These are phyloP conservation scores for Elsinoe ampelina DNA, from an alignment of 2,329 filamentous ascomycete species.

Conservation along the genomic window DNA sequence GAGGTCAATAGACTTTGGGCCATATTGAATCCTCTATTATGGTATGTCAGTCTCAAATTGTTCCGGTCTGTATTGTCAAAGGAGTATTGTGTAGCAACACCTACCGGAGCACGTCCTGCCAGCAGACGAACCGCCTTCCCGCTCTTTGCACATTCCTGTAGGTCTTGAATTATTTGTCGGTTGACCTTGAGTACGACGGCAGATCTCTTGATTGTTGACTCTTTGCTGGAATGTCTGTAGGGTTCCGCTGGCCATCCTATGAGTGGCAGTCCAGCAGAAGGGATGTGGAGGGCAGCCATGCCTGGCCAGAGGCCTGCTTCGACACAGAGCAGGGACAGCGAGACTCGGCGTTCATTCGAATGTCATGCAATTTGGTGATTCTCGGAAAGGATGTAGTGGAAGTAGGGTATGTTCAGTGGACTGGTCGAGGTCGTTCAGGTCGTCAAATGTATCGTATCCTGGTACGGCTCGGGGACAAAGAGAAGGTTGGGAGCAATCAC, in stretches of 20 bases:
- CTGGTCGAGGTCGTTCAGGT: neutral
- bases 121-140: constrained; percentile 25
- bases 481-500: constrained; percentile 3
- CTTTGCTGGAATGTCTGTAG: constrained; percentile 13
- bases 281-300: constrained; percentile 19
- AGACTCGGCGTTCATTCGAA: constrained; percentile 3
- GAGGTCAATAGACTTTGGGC: constrained; percentile 47
- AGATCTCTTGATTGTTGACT: constrained; percentile 14
- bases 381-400: neutral
- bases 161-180: constrained; percentile 25
- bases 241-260: constrained; percentile 18
- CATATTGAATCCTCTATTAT: constrained; percentile 46
- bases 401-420: neutral
- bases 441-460: neutral
- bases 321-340: neutral
- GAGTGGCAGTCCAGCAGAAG: constrained; percentile 22
- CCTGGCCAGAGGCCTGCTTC: constrained; percentile 3
- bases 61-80: neutral
- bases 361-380: neutral
- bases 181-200: constrained; percentile 26
- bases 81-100: constrained; percentile 14
- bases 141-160: constrained; percentile 23
- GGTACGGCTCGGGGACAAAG: neutral
- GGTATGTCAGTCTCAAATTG: constrained; percentile 5
- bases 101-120: constrained; percentile 28